These are phyloP conservation scores for Sporothrix euskadiensis DNA, from an alignment of 2,329 filamentous ascomycete genomes.

Conservation along the genomic window DNA sequence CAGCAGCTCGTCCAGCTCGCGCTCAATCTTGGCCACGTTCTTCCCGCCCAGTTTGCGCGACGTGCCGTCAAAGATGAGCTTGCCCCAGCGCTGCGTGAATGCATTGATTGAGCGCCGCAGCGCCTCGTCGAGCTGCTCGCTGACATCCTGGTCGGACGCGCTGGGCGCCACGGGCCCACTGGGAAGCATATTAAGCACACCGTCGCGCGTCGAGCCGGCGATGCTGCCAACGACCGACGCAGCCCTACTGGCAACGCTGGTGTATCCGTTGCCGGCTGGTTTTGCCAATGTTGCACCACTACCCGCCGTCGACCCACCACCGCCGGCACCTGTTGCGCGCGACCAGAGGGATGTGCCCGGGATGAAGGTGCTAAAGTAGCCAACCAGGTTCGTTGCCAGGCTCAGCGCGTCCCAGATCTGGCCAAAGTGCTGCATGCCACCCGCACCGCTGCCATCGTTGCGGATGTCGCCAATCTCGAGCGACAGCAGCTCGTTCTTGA, in stretches of 20 bases:
- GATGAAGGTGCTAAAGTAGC: slow-evolving; percentile 60
- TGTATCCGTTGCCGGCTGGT: slow-evolving; percentile 33
- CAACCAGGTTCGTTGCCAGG: slow-evolving; percentile 55
- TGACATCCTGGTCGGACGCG: slow-evolving; percentile 54
- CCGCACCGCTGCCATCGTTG: slow-evolving; percentile 37
- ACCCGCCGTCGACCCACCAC: not conserved
- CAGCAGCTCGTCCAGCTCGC: slow-evolving; percentile 59
- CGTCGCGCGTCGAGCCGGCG: slow-evolving; percentile 9
- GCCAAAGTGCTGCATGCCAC: slow-evolving; percentile 59
- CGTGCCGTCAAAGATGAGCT: slow-evolving; percentile 52
- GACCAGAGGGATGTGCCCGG: slow-evolving; percentile 56
- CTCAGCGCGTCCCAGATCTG: slow-evolving; percentile 66
- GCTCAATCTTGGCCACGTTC: slow-evolving; percentile 55
- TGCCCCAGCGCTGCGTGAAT: slow-evolving; percentile 63
- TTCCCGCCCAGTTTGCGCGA: slow-evolving; percentile 51
- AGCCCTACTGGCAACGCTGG: slow-evolving; percentile 12
- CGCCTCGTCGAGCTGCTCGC: slow-evolving; percentile 64
- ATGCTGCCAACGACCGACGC: slow-evolving; percentile 27
- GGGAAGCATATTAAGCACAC: slow-evolving; percentile 3
- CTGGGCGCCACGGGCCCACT: slow-evolving; percentile 36
- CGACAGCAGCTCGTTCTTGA: slow-evolving; percentile 94
- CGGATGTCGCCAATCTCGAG: slow-evolving; percentile 82
- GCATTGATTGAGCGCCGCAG: slow-evolving; percentile 62
- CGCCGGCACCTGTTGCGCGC: slow-evolving; percentile 31
- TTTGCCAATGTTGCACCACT: not conserved